Evolutionary conservation across 306 rosid species (phyloP), one percentile per base, ranked within the genome.

Genomic region (Pueraria montana): DNA sequence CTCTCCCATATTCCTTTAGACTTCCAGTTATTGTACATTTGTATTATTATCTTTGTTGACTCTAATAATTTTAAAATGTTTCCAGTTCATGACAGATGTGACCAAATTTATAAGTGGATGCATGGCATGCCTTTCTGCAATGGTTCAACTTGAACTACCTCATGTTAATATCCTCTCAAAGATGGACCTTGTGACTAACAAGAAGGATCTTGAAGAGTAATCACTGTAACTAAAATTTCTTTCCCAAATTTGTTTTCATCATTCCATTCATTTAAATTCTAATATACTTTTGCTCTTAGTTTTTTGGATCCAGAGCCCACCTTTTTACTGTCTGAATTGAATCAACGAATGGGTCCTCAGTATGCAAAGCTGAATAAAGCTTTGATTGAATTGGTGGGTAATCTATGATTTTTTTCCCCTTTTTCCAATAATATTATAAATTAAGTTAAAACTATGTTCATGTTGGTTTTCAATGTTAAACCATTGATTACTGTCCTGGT

Each of bases 21-120:
- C 36, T 78, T 78, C 36, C 36, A 30, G 6, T 58, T 66, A 16
- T 63, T 62, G 20, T 14, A 34, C 5, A 34, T 11, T 24, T 59
- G 30, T 21, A 12, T 48, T 58, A 23, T 16, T 56, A 48, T 27
- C 16, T 48, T 86, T 65, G 26, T 59, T 48, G 72, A 17, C 67
- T 45, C 49, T 83, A 52, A 84, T 52, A 4, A 26, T 76, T 79
- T 64, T 23, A 0, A 59, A 67, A 76, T 38, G 38, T 8, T 34
- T 80, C 58, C 90, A 93, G 97, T 95, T 93, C 85, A 87, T 91
- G 91, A 88, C 93, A 10, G 99, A 96, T 90, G 90, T 96, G 64
- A 92, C 99, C 50, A 93, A 96, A 92, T 96, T 96, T 70, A 94
- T 96, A 26, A 96, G 97, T 84, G 98, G 98, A 80, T 94, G 99